phyloP scores from a whole-genome alignment of 345 rosid genomes.

The Eucalyptus dawsonii region DNA sequence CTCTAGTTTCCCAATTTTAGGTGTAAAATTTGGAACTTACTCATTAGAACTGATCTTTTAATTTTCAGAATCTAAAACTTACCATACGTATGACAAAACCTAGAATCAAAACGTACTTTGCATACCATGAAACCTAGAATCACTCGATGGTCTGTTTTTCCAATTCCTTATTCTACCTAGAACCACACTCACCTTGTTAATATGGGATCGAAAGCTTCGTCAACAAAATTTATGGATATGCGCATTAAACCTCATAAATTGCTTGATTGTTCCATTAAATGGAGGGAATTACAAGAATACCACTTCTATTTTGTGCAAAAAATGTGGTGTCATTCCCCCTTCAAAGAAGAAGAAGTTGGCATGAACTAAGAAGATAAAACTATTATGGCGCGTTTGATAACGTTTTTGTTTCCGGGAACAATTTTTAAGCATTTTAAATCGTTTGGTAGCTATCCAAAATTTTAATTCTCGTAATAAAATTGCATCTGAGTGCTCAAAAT shows the following conservation, averaged over 20 bases:
- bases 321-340: neutral
- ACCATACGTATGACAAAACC: too few relatives aligned
- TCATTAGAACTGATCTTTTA: rapidly evolving
- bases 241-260: neutral
- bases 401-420: rapidly evolving
- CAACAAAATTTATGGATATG: neutral
- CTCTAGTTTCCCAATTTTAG: neutral
- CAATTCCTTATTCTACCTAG: neutral
- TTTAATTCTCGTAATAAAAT: rapidly evolving
- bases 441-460: too few relatives aligned
- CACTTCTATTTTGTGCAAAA: neutral
- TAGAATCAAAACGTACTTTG: too few relatives aligned
- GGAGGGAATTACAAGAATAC: neutral
- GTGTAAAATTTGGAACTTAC: too few relatives aligned
- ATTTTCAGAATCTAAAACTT: neutral
- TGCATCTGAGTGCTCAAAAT: rapidly evolving
- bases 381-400: rapidly evolving
- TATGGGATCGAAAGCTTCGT: neutral
- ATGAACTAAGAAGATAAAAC: neutral
- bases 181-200: neutral
- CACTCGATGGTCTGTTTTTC: rapidly evolving
- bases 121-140: too few relatives aligned
- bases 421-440: rapidly evolving
- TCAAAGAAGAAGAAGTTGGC: neutral
- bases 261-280: neutral